phyloP scores from a whole-genome alignment of 2,329 filamentous ascomycete genomes.

The Hymenoscyphus fraxineus region DNA sequence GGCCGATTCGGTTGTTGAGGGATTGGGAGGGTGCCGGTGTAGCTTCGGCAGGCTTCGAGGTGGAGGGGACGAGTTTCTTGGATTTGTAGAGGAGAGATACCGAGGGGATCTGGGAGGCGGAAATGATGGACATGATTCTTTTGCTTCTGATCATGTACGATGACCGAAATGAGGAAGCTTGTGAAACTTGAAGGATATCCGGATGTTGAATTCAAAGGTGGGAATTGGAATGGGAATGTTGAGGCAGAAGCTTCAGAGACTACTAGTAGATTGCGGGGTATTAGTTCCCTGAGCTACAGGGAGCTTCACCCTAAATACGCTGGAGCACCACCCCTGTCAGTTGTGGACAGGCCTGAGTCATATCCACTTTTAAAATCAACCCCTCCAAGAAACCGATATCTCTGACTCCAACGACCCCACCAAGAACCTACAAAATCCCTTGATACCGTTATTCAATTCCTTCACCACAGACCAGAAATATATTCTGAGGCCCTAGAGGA shows the following conservation, averaged over 20 bases:
- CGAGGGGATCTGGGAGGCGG: slow-evolving; percentile 32
- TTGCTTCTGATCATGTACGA: slow-evolving; percentile 19
- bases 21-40: slow-evolving; percentile 41
- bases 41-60: slow-evolving; percentile 19
- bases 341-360: background rate
- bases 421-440: background rate
- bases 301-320: background rate
- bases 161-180: background rate
- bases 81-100: slow-evolving; percentile 32
- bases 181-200: background rate
- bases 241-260: background rate
- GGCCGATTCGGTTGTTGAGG: slow-evolving; percentile 67
- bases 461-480: background rate
- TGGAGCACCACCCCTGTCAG: background rate
- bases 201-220: background rate
- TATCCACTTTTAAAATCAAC: slow-evolving; percentile 3
- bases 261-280: background rate
- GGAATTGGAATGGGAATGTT: background rate
- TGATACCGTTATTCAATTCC: background rate
- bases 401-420: slow-evolving; percentile 7
- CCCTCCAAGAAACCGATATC: slow-evolving; percentile 4
- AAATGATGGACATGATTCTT: slow-evolving; percentile 30
- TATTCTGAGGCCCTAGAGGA: background rate
- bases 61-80: slow-evolving; percentile 30
- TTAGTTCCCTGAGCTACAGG: background rate